Conservation (phyloP, 495 filamentous ascomycete genomes). For the Lophium mytilinum region DNA sequence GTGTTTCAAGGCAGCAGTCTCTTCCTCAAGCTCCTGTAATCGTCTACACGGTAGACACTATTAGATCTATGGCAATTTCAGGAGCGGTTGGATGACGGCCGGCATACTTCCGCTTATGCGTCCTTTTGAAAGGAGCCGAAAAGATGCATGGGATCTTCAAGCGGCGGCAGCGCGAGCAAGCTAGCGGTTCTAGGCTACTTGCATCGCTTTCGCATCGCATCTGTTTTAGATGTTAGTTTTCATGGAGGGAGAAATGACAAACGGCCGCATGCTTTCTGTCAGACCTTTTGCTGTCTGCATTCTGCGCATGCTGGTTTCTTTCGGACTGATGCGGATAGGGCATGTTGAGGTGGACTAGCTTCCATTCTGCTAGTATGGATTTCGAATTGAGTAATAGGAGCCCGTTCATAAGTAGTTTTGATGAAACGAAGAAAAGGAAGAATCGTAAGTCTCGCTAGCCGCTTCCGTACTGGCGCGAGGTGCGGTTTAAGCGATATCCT, state of each 20-base stretch:
- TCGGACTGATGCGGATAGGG: not conserved
- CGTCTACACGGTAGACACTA: not conserved
- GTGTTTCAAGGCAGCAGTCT: not conserved
- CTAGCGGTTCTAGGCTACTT: not conserved
- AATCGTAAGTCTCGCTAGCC: not conserved
- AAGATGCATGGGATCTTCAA: conserved; percentile 4
- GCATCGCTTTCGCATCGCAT: conserved; percentile 4
- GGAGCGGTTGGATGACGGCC: not conserved
- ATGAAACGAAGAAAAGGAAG: not conserved
- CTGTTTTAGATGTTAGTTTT: not conserved
- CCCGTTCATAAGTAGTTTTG: not conserved
- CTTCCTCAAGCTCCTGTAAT: conserved; percentile 5
- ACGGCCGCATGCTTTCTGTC: not conserved
- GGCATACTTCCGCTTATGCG: conserved; percentile 4
- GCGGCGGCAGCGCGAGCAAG: conserved; percentile 1
- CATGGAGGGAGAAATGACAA: not conserved
- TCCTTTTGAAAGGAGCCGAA: conserved; percentile 2
- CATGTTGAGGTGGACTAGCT: not conserved
- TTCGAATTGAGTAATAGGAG: not conserved
- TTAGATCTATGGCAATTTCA: not conserved
- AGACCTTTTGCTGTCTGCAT: conserved; percentile 7
- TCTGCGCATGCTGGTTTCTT: conserved; percentile 6
- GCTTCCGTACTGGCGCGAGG: not conserved
- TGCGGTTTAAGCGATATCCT: not conserved
- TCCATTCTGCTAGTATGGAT: not conserved